phyloP scores from a whole-genome alignment of 441 rosid genomes.

The Syzygium malaccense region DNA sequence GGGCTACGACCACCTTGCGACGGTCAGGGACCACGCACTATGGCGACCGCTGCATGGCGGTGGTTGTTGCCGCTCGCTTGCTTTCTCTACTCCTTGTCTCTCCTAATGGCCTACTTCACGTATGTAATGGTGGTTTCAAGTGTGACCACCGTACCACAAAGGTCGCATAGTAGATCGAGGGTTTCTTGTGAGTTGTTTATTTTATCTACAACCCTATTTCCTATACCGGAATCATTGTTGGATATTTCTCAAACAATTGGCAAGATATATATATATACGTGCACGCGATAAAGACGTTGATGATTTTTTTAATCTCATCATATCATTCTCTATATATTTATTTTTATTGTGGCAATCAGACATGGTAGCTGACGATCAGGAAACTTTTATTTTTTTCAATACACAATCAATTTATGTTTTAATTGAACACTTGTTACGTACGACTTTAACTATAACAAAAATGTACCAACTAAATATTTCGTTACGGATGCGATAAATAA shows the following conservation, averaged over 20 bases:
- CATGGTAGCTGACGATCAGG: neutral
- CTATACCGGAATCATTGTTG: neutral
- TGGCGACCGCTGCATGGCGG: too few species aligned
- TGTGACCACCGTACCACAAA: neutral
- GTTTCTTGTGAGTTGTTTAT: neutral
- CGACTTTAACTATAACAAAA: neutral
- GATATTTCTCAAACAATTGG: neutral
- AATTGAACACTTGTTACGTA: neutral
- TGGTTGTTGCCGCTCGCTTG: too few species aligned
- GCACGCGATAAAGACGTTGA: neutral
- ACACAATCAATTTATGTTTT: neutral
- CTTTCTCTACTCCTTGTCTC: too few species aligned
- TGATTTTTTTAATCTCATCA: neutral
- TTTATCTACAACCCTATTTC: neutral
- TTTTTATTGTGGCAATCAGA: neutral
- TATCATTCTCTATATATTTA: neutral
- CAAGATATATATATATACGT: neutral
- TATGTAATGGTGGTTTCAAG: neutral
- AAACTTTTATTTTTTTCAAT: neutral
- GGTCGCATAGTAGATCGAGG: neutral
- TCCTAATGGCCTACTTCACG: neutral
- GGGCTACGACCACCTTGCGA: too few species aligned
- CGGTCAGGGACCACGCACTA: too few species aligned
- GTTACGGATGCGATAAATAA: neutral
- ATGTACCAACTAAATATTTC: neutral